Percentiles rank a stretch among this genome's conserved stretches.
Evolutionary conservation across 345 rosid genomes (phyloP).

Genomic region (Melaleuca quinquenervia): DNA sequence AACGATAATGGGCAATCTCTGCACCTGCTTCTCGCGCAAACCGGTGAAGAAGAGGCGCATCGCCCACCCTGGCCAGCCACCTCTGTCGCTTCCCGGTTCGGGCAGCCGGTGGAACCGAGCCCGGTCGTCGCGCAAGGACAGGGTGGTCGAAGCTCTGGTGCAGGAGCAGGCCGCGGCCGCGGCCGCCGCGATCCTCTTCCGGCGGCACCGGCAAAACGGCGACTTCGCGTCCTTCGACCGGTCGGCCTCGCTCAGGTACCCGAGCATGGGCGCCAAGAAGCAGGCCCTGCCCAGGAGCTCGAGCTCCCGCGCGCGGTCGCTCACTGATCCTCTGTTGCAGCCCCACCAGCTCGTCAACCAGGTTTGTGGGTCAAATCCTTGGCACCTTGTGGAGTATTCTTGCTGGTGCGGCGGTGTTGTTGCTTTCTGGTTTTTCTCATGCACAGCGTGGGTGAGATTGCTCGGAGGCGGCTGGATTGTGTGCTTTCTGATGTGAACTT

Average conservation of each 20-base stretch:
- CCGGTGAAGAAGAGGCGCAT: constrained; percentile 32
- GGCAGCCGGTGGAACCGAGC: constrained; percentile 42
- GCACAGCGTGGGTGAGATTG: background rate
- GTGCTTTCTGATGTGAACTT: background rate
- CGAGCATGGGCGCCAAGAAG: constrained; percentile 41
- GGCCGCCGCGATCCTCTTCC: constrained; percentile 67
- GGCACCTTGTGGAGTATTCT: background rate
- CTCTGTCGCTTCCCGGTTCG: constrained; percentile 7
- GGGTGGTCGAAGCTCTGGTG: constrained; percentile 42
- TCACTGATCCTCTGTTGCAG: constrained; percentile 75
- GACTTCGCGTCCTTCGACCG: constrained; percentile 61
- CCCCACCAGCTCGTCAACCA: constrained; percentile 85
- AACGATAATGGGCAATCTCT: constrained; percentile 48
- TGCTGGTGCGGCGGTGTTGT: background rate
- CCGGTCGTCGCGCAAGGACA: constrained; percentile 46
- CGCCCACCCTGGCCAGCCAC: background rate
- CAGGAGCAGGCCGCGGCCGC: constrained; percentile 68
- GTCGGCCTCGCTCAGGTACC: constrained; percentile 59
- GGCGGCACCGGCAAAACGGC: constrained; percentile 48
- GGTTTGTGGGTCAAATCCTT: constrained; percentile 27
- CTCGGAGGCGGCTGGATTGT: background rate
- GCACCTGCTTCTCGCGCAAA: constrained; percentile 43
- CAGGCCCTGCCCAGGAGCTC: constrained; percentile 78
- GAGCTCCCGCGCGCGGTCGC: constrained; percentile 75
- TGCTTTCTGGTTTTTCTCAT: background rate